A percentile compares a stretch with the other conserved stretches of the same genome.
These are phyloP conservation scores for Rosa chinensis DNA, from an alignment of 306 rosid species.

Conservation along the genomic window DNA sequence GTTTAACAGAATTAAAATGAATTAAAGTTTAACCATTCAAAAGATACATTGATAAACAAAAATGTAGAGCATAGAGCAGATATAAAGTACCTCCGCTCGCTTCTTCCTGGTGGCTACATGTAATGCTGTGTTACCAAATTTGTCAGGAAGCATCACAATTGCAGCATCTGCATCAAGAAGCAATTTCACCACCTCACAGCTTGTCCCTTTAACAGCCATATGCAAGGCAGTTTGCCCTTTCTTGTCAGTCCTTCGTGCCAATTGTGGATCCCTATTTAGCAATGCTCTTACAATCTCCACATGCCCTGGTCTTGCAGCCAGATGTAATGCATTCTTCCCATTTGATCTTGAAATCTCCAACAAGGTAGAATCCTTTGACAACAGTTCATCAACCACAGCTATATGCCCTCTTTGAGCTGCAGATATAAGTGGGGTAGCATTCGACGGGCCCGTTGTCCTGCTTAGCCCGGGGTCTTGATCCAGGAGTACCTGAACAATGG, in stretches of 20 bases:
- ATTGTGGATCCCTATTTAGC: conserved; percentile 74
- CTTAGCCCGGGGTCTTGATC: conserved; percentile 72
- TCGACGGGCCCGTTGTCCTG: conserved; percentile 80
- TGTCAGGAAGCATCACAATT: conserved; percentile 98
- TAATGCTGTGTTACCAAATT: conserved; percentile 86
- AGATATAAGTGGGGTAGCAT: conserved; percentile 86
- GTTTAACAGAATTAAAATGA: not conserved
- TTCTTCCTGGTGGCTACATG: conserved; percentile 97
- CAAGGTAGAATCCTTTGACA: conserved; percentile 71
- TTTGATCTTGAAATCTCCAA: conserved; percentile 76
- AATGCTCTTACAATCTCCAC: conserved; percentile 71
- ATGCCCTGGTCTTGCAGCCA: conserved; percentile 94
- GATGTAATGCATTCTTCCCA: conserved; percentile 91
- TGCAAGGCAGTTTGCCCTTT: conserved; percentile 99
- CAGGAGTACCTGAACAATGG: conserved; percentile 79
- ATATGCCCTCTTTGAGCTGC: conserved; percentile 88
- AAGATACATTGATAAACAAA: not conserved
- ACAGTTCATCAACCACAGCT: conserved; percentile 79
- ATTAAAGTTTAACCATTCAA: not conserved
- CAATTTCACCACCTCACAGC: conserved; percentile 83
- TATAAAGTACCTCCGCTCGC: conserved; percentile 76
- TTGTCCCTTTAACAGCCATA: conserved; percentile 98
- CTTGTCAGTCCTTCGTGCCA: conserved; percentile 96
- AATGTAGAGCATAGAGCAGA: not conserved
- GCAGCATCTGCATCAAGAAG: conserved; percentile 96